phyloP scores from a whole-genome alignment of 2,329 filamentous ascomycete genomes.

The Penicillium digitatum region DNA sequence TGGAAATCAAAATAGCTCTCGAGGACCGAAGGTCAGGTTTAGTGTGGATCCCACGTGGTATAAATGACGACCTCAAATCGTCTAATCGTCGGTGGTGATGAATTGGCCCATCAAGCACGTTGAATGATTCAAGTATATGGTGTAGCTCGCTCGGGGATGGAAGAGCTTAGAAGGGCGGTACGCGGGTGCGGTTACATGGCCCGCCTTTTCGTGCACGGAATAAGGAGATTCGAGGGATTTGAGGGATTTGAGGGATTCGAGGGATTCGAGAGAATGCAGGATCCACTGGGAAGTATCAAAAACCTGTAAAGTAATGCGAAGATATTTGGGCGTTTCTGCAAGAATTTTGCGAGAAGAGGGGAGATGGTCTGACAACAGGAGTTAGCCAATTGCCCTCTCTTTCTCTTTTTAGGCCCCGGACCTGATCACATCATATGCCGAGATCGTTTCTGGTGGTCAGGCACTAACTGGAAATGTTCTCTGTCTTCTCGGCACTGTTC shows the following conservation, averaged over 20 bases:
- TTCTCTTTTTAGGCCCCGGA: background rate
- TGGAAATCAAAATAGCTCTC: background rate
- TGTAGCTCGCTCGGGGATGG: conserved; percentile 6
- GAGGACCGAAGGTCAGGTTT: background rate
- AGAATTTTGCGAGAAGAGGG: background rate
- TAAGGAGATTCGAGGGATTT: conserved; percentile 10
- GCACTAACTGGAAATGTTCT: background rate
- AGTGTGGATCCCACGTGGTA: conserved; percentile 8
- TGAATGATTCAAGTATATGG: background rate
- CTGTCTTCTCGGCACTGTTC: background rate
- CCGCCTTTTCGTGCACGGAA: conserved; percentile 19
- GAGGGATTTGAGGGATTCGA: conserved; percentile 1
- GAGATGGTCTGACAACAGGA: background rate
- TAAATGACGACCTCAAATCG: background rate
- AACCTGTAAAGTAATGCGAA: background rate
- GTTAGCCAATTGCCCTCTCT: background rate
- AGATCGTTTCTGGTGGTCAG: conserved; percentile 6
- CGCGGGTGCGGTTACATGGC: conserved; percentile 19
- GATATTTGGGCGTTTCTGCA: conserved; percentile 1
- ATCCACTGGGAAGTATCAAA: conserved; percentile 1
- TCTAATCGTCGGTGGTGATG: background rate
- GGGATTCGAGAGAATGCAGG: background rate
- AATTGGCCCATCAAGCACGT: background rate
- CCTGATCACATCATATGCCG: conserved; percentile 9
- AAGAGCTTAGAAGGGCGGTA: conserved; percentile 9